These are phyloP conservation scores for Diddensiella caesifluorescens DNA, from an alignment of 805 yeast genomes.

Conservation along the genomic window DNA sequence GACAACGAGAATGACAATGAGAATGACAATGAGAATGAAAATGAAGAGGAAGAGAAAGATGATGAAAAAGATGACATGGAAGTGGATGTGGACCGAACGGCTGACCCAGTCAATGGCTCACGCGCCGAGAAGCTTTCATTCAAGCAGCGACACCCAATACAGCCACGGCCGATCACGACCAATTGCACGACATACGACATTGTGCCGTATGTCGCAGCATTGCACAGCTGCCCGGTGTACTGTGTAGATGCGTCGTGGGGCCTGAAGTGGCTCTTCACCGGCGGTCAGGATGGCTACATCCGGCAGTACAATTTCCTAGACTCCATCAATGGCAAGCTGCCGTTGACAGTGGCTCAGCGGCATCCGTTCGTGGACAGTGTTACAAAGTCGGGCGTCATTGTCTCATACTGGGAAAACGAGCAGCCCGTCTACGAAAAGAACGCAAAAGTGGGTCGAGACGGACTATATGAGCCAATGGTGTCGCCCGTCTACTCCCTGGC, in stretches of 20 bases:
- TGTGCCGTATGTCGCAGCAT: slow-evolving; percentile 81
- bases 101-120: neutral
- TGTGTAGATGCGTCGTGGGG: slow-evolving; percentile 73
- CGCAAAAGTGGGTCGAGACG: slow-evolving; percentile 35
- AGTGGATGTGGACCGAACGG: slow-evolving; percentile 12
- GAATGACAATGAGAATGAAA: slow-evolving; percentile 11
- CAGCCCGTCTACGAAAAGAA: slow-evolving; percentile 59
- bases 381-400: slow-evolving; percentile 73
- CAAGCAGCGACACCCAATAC: slow-evolving; percentile 21
- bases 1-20: slow-evolving; percentile 20
- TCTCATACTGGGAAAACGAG: slow-evolving; percentile 94
- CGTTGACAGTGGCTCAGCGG: slow-evolving; percentile 83
- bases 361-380: slow-evolving; percentile 86
- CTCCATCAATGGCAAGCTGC: slow-evolving; percentile 80
- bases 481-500: slow-evolving; percentile 88
- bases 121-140: slow-evolving; percentile 23
- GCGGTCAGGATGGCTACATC: slow-evolving; percentile 93
- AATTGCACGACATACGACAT: slow-evolving; percentile 59
- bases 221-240: slow-evolving; percentile 73
- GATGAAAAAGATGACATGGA: slow-evolving; percentile 12
- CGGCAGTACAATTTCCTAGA: slow-evolving; percentile 82
- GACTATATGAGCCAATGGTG: slow-evolving; percentile 37
- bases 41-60: slow-evolving; percentile 23
- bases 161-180: slow-evolving; percentile 41
- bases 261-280: slow-evolving; percentile 82